These are phyloP conservation scores for Sanghuangporus sanghuang DNA, from an alignment of 1,284 basidiomycete species.

Conservation along the genomic window DNA sequence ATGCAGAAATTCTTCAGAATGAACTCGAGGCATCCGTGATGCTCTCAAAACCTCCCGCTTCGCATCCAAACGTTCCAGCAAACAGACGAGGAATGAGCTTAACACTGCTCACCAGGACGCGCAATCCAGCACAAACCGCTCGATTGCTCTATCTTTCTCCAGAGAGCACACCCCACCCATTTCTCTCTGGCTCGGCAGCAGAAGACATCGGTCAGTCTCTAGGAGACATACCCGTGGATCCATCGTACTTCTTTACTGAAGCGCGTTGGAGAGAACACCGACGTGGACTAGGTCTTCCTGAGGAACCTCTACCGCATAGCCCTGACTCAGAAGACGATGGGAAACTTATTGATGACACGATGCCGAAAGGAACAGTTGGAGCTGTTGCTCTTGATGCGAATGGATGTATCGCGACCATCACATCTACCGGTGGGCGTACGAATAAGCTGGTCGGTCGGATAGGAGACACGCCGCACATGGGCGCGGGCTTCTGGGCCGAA, in stretches of 20 bases:
- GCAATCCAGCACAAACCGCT: slow-evolving; percentile 71
- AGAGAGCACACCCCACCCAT: slow-evolving; percentile 53
- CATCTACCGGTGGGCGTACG: slow-evolving; percentile 77
- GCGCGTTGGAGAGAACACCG: slow-evolving; percentile 71
- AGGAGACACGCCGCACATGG: slow-evolving; percentile 78
- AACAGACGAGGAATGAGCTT: slow-evolving; percentile 58
- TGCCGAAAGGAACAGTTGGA: slow-evolving; percentile 76
- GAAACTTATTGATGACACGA: slow-evolving; percentile 42
- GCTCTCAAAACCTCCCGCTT: slow-evolving; percentile 66
- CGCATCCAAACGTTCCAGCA: slow-evolving; percentile 52
- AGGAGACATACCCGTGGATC: slow-evolving; percentile 56
- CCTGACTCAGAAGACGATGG: slow-evolving; percentile 17
- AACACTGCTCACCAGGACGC: slow-evolving; percentile 60
- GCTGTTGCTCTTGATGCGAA: slow-evolving; percentile 73
- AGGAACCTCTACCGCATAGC: slow-evolving; percentile 43
- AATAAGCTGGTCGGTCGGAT: slow-evolving; percentile 80
- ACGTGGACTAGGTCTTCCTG: slow-evolving; percentile 63
- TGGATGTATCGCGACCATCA: slow-evolving; percentile 68
- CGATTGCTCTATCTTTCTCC: slow-evolving; percentile 67
- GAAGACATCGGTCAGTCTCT: slow-evolving; percentile 54
- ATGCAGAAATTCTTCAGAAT: slow-evolving; percentile 39
- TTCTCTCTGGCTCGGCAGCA: slow-evolving; percentile 62
- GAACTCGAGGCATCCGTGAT: slow-evolving; percentile 78
- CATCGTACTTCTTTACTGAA: slow-evolving; percentile 73
- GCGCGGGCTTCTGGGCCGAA: slow-evolving; percentile 78